Percentiles rank a stretch among this genome's conserved stretches.
phyloP scores from a whole-genome alignment of 2,329 filamentous ascomycete species.

The Aureobasidium sp. region DNA sequence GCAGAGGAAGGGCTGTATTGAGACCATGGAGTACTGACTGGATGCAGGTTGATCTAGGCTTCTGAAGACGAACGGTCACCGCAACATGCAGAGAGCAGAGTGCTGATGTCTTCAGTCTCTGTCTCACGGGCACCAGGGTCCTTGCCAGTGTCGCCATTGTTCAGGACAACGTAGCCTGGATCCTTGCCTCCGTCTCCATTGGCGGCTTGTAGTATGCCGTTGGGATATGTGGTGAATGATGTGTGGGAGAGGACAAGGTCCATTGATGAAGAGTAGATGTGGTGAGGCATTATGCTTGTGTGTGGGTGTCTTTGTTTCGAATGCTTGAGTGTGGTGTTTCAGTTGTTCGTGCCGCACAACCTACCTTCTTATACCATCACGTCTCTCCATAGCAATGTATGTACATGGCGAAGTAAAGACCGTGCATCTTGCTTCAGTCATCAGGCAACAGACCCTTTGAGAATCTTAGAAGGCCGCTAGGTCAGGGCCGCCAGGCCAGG shows the following conservation, averaged over 20 bases:
- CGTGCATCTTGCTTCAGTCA: conserved; percentile 5
- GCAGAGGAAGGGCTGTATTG: background rate
- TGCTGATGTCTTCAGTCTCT: background rate
- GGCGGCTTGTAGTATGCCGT: background rate
- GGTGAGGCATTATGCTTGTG: background rate
- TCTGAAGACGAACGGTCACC: background rate
- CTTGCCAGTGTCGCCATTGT: conserved; percentile 4
- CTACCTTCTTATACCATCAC: conserved; percentile 1
- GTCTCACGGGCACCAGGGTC: background rate
- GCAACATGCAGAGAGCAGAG: background rate
- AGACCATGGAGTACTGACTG: background rate
- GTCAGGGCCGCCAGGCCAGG: background rate
- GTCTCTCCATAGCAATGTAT: background rate
- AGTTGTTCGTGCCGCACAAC: conserved; percentile 2
- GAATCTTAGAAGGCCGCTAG: background rate
- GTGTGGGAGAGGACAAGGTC: background rate
- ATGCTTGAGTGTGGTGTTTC: background rate
- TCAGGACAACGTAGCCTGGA: background rate
- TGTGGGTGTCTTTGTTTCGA: background rate
- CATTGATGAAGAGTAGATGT: background rate
- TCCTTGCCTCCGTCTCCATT: conserved; percentile 3
- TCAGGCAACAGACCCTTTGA: conserved; percentile 2
- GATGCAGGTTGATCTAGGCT: background rate
- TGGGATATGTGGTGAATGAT: background rate
- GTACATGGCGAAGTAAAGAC: conserved; percentile 4